Evolutionary conservation across 2,329 filamentous ascomycete species (phyloP).

Genomic region (Knufia petricola): DNA sequence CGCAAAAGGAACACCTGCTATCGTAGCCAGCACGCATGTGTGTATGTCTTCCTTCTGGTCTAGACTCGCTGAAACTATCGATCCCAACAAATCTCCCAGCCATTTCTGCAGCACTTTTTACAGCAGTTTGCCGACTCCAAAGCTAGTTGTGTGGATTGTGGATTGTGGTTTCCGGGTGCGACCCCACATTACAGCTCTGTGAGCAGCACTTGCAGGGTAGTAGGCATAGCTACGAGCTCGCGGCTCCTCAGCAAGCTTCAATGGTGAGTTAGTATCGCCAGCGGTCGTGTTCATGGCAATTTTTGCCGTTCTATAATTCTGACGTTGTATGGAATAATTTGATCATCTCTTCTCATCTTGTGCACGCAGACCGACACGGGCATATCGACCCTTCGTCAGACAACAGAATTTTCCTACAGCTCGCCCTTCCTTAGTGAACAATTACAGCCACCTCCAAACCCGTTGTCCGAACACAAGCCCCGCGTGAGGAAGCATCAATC

Average conservation of each 20-base stretch:
- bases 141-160: conserved; percentile 2
- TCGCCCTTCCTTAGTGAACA: not conserved
- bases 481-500: not conserved
- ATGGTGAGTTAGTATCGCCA: no score
- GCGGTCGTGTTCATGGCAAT: no score
- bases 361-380: no score
- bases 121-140: not conserved
- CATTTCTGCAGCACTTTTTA: not conserved
- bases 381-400: no score
- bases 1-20: no score
- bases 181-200: conserved; percentile 5
- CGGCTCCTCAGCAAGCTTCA: conserved; percentile 4
- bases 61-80: conserved; percentile 5
- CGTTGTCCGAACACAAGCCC: not conserved
- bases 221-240: not conserved
- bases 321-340: not conserved
- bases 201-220: not conserved
- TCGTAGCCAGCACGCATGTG: not conserved
- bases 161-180: not conserved
- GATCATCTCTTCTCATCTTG: conserved; percentile 4
- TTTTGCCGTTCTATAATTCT: conserved; percentile 4
- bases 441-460: not conserved
- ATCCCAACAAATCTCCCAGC: conserved; percentile 6
- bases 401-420: not conserved
- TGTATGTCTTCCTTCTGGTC: not conserved